Conservation (phyloP, 2,329 filamentous ascomycete species). For the Dactylonectria estremocensis region DNA sequence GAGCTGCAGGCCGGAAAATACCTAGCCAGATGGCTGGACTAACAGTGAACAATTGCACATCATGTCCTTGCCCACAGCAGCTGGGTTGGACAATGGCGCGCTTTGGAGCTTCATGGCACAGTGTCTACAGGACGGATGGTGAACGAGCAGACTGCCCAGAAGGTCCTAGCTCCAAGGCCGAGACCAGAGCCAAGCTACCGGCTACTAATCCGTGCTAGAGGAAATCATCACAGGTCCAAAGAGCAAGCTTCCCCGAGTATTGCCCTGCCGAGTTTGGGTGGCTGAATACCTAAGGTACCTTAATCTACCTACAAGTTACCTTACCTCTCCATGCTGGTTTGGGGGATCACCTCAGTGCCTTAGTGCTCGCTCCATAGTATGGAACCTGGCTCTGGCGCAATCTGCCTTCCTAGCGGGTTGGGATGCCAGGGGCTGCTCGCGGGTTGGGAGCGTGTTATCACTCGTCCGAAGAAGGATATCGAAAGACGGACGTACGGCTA, state of each 20-base stretch:
- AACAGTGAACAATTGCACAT: not conserved
- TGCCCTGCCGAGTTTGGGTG: conserved; percentile 12
- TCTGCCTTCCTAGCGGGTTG: conserved; percentile 13
- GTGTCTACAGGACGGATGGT: not conserved
- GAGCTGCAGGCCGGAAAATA: conserved; percentile 25
- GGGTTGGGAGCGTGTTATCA: not conserved
- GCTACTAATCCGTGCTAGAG: conserved; percentile 11
- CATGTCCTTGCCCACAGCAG: not conserved
- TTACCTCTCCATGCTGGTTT: not conserved
- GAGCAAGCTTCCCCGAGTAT: conserved; percentile 16
- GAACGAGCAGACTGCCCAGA: not conserved
- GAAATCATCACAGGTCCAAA: conserved; percentile 13
- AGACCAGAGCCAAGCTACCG: conserved; percentile 23
- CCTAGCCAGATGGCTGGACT: not conserved
- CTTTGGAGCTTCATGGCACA: conserved; percentile 5
- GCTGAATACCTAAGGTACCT: conserved; percentile 15
- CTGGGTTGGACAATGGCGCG: conserved; percentile 8
- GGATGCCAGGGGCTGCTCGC: conserved; percentile 10
- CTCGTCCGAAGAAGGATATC: not conserved
- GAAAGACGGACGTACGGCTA: not conserved
- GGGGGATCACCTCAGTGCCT: conserved; percentile 26
- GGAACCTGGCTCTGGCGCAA: conserved; percentile 18
- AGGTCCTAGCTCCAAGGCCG: conserved; percentile 15
- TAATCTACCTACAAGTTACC: no score
- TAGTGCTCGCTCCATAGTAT: conserved; percentile 25